phyloP scores from a whole-genome alignment of 1,139 yeast species.

The Nakaseomyces sp. region DNA sequence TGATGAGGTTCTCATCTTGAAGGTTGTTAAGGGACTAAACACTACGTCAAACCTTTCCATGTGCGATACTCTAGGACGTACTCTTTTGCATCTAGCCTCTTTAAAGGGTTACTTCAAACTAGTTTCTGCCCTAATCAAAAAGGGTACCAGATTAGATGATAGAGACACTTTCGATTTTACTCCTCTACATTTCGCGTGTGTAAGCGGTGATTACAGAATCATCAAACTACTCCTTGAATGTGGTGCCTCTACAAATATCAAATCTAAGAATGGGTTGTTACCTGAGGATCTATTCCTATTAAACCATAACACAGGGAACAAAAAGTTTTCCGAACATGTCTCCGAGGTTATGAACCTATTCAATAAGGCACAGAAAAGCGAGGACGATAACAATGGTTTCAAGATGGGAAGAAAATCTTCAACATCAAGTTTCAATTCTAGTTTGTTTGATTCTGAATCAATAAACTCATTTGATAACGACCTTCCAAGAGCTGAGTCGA shows the following conservation, averaged over 20 bases:
- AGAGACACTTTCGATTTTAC: conserved; percentile 72
- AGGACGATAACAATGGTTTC: conserved; percentile 3
- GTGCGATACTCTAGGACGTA: conserved; percentile 71
- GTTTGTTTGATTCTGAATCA: conserved; percentile 44
- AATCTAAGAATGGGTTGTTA: conserved; percentile 46
- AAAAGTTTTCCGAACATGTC: background rate
- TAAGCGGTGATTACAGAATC: conserved; percentile 58
- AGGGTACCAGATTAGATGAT: conserved; percentile 69
- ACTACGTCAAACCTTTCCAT: conserved; percentile 61
- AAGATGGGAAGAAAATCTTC: conserved; percentile 14
- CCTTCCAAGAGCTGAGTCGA: background rate
- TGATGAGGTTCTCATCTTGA: conserved; percentile 50
- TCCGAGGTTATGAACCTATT: conserved; percentile 1
- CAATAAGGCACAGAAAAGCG: background rate
- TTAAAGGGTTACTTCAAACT: conserved; percentile 57
- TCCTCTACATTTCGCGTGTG: conserved; percentile 73
- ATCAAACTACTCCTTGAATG: conserved; percentile 35
- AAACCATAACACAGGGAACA: conserved; percentile 30
- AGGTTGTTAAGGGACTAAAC: conserved; percentile 47
- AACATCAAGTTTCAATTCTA: conserved; percentile 45
- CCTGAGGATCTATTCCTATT: conserved; percentile 38
- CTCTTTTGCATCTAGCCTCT: conserved; percentile 73
- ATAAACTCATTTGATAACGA: conserved; percentile 15
- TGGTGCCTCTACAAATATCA: conserved; percentile 54
- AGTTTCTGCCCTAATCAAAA: conserved; percentile 52